Evolutionary conservation across 306 rosid species (phyloP).

Genomic region (Amphicarpaea edgeworthii): DNA sequence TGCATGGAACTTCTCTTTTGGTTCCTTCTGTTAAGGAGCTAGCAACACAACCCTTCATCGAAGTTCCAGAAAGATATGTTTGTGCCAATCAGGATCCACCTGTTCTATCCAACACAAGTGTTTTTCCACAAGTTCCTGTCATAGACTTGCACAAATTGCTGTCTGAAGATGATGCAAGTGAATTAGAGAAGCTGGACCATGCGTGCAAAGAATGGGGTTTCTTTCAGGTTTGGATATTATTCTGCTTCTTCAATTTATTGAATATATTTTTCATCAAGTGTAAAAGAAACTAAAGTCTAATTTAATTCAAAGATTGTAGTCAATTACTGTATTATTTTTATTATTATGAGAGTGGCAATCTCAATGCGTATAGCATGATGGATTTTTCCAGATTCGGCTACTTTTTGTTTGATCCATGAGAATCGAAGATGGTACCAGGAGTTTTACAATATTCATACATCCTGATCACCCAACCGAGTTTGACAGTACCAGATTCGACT

Average conservation of each 20-base stretch:
- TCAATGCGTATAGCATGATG: too few species aligned
- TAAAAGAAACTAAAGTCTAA: neutral
- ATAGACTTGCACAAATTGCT: conserved; percentile 52
- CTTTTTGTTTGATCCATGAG: too few species aligned
- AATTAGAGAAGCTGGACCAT: conserved; percentile 13
- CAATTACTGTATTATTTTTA: too few species aligned
- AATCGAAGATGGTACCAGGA: too few species aligned
- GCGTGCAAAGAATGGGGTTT: conserved; percentile 42
- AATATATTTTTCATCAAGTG: neutral
- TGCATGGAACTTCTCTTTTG: conserved; percentile 1
- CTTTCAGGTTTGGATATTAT: conserved; percentile 26
- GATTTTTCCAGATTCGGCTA: too few species aligned
- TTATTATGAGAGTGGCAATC: too few species aligned
- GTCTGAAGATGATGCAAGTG: conserved; percentile 35
- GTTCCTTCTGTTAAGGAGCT: conserved; percentile 43
- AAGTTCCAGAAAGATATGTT: conserved; percentile 53
- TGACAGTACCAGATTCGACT: too few species aligned
- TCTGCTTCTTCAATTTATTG: neutral
- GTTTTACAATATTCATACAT: too few species aligned
- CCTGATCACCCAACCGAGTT: too few species aligned
- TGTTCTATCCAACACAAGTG: neutral
- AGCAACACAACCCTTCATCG: neutral
- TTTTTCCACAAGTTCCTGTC: conserved; percentile 48
- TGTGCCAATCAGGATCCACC: conserved; percentile 47
- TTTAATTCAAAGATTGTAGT: neutral